Percentiles rank a stretch among this genome's conserved stretches.
These are phyloP conservation scores for Penicillium sumatraense DNA, from an alignment of 2,329 filamentous ascomycete species.

Conservation along the genomic window DNA sequence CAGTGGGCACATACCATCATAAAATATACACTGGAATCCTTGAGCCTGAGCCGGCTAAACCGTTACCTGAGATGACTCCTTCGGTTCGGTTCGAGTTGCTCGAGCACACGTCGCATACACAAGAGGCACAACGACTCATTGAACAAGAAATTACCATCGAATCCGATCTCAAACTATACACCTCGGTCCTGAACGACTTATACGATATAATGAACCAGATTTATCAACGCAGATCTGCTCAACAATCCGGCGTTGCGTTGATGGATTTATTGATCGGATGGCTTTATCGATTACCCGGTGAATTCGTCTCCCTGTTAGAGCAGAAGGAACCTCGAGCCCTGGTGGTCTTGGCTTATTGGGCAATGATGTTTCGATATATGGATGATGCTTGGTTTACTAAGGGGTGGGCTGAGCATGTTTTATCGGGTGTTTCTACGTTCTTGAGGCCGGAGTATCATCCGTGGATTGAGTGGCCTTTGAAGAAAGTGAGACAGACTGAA, in stretches of 20 bases:
- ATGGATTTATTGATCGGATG: slow-evolving; percentile 36
- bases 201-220: slow-evolving; percentile 19
- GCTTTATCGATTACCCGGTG: slow-evolving; percentile 32
- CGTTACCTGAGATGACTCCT: slow-evolving; percentile 5
- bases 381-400: slow-evolving; percentile 37
- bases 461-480: slow-evolving; percentile 35
- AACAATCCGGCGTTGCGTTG: slow-evolving; percentile 17
- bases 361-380: slow-evolving; percentile 37
- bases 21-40: slow-evolving; percentile 35
- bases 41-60: slow-evolving; percentile 2
- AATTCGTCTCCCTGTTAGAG: slow-evolving; percentile 31
- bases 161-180: slow-evolving; percentile 7
- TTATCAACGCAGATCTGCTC: slow-evolving; percentile 18
- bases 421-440: slow-evolving; percentile 30
- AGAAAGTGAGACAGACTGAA: background rate
- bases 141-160: slow-evolving; percentile 3
- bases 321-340: slow-evolving; percentile 31
- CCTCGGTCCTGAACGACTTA: slow-evolving; percentile 16
- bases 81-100: slow-evolving; percentile 20
- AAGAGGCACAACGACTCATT: slow-evolving; percentile 17
- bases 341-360: slow-evolving; percentile 37
- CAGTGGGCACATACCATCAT: slow-evolving; percentile 20
- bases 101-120: slow-evolving; percentile 19
- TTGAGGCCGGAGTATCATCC: slow-evolving; percentile 19
- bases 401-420: slow-evolving; percentile 39